Conservation (phyloP, 176 grass and related monocot genomes). For the Oryza meridionalis region DNA sequence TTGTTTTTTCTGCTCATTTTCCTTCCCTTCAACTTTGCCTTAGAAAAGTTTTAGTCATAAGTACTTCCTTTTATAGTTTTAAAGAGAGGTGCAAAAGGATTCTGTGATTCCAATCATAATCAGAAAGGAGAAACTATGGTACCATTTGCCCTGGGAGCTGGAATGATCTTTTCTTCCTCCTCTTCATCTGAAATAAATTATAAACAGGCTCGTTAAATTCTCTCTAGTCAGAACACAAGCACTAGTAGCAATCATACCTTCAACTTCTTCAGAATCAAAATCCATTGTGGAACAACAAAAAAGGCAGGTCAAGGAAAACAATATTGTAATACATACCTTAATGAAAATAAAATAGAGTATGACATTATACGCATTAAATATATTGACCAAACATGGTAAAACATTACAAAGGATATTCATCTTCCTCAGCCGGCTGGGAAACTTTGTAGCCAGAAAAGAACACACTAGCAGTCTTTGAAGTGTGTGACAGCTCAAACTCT, state of each 20-base stretch:
- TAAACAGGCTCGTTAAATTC: neutral
- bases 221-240: neutral
- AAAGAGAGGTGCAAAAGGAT: neutral
- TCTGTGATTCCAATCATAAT: neutral
- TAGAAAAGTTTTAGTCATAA: neutral
- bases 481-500: constrained; percentile 87
- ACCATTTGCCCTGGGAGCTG: constrained; percentile 45
- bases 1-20: constrained; percentile 25
- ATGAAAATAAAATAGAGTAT: neutral
- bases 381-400: neutral
- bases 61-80: neutral
- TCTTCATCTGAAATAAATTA: constrained; percentile 48
- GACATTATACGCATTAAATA: neutral
- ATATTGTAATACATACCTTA: neutral
- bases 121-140: neutral
- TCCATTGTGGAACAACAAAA: constrained; percentile 35
- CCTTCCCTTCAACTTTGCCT: constrained; percentile 60
- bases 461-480: constrained; percentile 69
- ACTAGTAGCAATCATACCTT: constrained; percentile 18
- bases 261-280: constrained; percentile 50
- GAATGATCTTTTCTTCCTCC: constrained; percentile 19
- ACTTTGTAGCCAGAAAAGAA: constrained; percentile 85
- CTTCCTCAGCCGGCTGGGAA: constrained; percentile 38
- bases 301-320: constrained; percentile 43
- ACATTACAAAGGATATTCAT: constrained; percentile 62